phyloP scores from a whole-genome alignment of 148 eudicot species.

The Nyssa sinensis region DNA sequence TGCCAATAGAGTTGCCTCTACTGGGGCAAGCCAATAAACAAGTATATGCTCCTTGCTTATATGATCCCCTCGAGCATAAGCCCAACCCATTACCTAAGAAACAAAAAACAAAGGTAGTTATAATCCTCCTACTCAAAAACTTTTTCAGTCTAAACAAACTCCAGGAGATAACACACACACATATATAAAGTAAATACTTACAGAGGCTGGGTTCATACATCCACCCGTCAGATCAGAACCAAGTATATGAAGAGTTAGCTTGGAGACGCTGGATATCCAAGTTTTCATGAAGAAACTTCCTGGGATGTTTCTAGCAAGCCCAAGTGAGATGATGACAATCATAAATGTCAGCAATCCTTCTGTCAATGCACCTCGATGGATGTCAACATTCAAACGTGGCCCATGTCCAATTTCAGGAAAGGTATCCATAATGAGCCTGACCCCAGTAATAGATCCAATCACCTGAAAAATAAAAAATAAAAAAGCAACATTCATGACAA shows the following conservation, averaged over 20 bases:
- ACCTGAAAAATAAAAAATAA: slow-evolving; percentile 41
- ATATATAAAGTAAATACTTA: slow-evolving; percentile 34
- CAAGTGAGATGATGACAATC: slow-evolving; percentile 49
- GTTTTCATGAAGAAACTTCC: slow-evolving; percentile 83
- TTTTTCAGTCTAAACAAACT: background rate
- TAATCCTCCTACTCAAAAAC: too few species aligned
- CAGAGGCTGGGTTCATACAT: slow-evolving; percentile 91
- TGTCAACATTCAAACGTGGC: slow-evolving; percentile 64
- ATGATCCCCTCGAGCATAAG: slow-evolving; percentile 82
- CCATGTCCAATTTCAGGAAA: slow-evolving; percentile 65
- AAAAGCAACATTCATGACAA: background rate
- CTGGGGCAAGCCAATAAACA: slow-evolving; percentile 97
- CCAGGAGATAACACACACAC: background rate
- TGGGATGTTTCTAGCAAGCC: slow-evolving; percentile 53
- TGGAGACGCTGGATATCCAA: slow-evolving; percentile 83
- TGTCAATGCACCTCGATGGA: slow-evolving; percentile 74
- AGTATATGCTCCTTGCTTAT: slow-evolving; percentile 72
- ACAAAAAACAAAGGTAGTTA: slow-evolving; percentile 1
- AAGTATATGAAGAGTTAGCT: slow-evolving; percentile 72
- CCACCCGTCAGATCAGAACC: slow-evolving; percentile 93
- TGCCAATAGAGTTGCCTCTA: slow-evolving; percentile 68
- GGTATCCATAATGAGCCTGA: slow-evolving; percentile 47
- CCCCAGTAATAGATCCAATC: slow-evolving; percentile 74
- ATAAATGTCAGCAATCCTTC: slow-evolving; percentile 75
- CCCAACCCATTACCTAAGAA: slow-evolving; percentile 86